Percentiles rank a stretch among this genome's conserved stretches.
phyloP scores from a whole-genome alignment of 257 asterid genomes.

The Eucommia ulmoides region DNA sequence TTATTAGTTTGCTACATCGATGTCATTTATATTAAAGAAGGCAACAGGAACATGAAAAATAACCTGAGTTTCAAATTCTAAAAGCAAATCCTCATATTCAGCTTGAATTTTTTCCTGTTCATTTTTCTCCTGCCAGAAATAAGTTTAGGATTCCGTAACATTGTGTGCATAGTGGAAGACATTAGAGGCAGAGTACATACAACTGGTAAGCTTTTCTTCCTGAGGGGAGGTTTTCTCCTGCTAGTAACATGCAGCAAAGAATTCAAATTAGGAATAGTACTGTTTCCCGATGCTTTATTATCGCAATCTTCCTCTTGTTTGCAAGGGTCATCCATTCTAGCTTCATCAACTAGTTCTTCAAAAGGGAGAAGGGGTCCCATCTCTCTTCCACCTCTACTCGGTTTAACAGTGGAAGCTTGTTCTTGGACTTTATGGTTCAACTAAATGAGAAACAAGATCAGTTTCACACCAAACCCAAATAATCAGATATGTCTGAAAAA shows the following conservation, averaged over 20 bases:
- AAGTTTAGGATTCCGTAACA: constrained; percentile 8
- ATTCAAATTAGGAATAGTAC: constrained; percentile 48
- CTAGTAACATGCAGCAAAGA: constrained; percentile 78
- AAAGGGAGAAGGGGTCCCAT: constrained; percentile 58
- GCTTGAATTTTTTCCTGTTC: constrained; percentile 36
- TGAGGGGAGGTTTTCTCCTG: constrained; percentile 53
- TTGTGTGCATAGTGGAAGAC: not conserved
- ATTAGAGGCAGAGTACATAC: constrained; percentile 23
- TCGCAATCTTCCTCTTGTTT: constrained; percentile 27
- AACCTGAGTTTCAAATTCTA: constrained; percentile 69
- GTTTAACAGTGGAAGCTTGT: constrained; percentile 35
- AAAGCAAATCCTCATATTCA: constrained; percentile 57
- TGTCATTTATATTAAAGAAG: no score
- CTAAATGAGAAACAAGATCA: constrained; percentile 29
- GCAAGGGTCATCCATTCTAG: constrained; percentile 16
- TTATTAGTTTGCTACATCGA: no score
- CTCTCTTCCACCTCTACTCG: constrained; percentile 23
- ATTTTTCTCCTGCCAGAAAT: constrained; percentile 44
- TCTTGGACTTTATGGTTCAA: constrained; percentile 31
- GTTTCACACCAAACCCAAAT: not conserved
- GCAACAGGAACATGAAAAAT: constrained; percentile 21
- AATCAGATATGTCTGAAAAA: no score
- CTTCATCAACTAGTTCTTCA: constrained; percentile 50
- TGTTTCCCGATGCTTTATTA: constrained; percentile 26
- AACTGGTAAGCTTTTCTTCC: constrained; percentile 53